Percentiles rank a stretch among this genome's conserved stretches.
Evolutionary conservation across 495 filamentous ascomycete genomes (phyloP).

Genomic region (Letharia lupina): DNA sequence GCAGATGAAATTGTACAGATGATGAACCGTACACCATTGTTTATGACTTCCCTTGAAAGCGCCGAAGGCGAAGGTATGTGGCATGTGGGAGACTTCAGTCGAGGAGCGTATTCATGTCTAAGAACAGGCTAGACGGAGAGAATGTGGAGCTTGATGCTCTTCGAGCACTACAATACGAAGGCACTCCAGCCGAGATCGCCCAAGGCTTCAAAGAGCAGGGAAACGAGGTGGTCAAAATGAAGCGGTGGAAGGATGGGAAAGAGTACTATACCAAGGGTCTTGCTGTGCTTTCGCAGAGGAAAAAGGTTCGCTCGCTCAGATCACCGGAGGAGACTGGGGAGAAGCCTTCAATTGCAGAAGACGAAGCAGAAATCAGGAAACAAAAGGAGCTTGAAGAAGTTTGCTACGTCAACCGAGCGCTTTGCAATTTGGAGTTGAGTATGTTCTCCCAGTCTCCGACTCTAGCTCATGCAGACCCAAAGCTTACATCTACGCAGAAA

Average conservation of each 20-base stretch:
- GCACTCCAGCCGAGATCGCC: conserved; percentile 71
- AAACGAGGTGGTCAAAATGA: conserved; percentile 72
- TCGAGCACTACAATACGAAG: conserved; percentile 85
- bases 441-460: conserved; percentile 24
- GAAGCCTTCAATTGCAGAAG: conserved; percentile 16
- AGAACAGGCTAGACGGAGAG: conserved; percentile 37
- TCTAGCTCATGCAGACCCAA: conserved; percentile 1
- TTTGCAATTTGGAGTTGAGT: conserved; percentile 74
- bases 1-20: conserved; percentile 63
- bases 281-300: conserved; percentile 48
- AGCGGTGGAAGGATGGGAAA: conserved; percentile 72
- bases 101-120: conserved; percentile 14
- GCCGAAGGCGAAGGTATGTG: conserved; percentile 45
- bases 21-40: conserved; percentile 76
- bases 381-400: conserved; percentile 59
- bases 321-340: conserved; percentile 30
- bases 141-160: conserved; percentile 79
- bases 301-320: conserved; percentile 40
- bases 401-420: conserved; percentile 75
- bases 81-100: neutral
- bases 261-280: conserved; percentile 88
- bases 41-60: conserved; percentile 88
- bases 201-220: conserved; percentile 76
- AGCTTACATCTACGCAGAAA: conserved; percentile 39
- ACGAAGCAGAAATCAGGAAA: conserved; percentile 45